Evolutionary conservation across 2,329 filamentous ascomycete genomes (phyloP), one percentile per base, ranked within the genome.

Genomic region (Pseudonectria buxi): DNA sequence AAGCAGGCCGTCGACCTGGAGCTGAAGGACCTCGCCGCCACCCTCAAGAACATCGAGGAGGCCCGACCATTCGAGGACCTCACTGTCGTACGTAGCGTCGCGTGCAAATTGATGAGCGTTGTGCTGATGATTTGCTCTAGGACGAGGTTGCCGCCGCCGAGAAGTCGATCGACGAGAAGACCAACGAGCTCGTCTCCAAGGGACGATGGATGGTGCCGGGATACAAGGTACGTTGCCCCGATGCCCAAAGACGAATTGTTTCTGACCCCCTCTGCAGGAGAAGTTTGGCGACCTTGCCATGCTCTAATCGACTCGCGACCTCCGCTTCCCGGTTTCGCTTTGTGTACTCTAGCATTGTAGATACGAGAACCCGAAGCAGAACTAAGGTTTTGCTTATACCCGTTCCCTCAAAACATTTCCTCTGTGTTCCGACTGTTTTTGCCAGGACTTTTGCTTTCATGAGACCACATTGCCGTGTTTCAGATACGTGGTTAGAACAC

Each of bases 151-250:
- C 86, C 45, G 80, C 86, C 54, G 92, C 90, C 56, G 86, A 89
- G 66, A 89, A 92, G 56, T 90, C 94, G 53, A 95, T 98, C 66
- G 90, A 96, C 72, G 81, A 95, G 79, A 94, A 94, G 78, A 95
- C 90, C 56, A 72, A 81, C 57, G 81, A 92, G 71, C 80, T 98
- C 63, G 89, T 98, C 50, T 86, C 86, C 67, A 95, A 94, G 83
- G 90, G 90, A 66, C 86, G 88, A 80, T 98, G 92, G 92, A 78
- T 82, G 72, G 89, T 95, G 61, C 89, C 92, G 47, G 92, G 92
- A 63, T 98, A 98, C 85, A 95, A 95, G 87, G 90, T 90, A 72
- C 56, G 82, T 61, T 39, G 6, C 35, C 14, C 15, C 13, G 18
- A 16, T 22, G 16, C 13, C 10, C 10, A 15, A 6, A 37, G 6